Base-by-base conservation (phyloP, 768 basidiomycete species). In the Nidularia sp. region DNA sequence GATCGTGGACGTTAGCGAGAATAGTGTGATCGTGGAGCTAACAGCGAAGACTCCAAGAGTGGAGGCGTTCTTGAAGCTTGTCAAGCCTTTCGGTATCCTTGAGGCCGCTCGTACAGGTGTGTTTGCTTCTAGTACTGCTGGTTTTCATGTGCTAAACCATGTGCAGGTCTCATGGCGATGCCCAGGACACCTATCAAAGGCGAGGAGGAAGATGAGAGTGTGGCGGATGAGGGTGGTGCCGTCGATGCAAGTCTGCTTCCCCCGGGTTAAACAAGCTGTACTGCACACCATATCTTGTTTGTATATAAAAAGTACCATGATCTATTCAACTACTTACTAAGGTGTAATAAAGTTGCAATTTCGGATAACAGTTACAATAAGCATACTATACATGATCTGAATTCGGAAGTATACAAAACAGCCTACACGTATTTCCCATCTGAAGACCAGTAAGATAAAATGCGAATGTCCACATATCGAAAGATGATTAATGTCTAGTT, bases 121-220 rank as follows among this genome's bases (percentile, higher is more conserved):
- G 82, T 74, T 8, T 7, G 34, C 53, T 48, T 47, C 13, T 54
- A 32, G 41, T 31, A 43, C 48, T 25, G 46, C 32, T 31, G 13
- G 33, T 34, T 42, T 46, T 31, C 53, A 56, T 29, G 55, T 42
- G 25, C 15, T 51, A 34, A 49, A 31, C 47, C 12, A 45, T 48
- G 48, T 34, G n/a, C 4, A 96, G 95, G 95, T 64, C 72, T 91
- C 36, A 99, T 99, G 96, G 95, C 91, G 5, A 97, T 99, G 90
- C 97, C 97, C 3, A 83, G 97, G 55, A 97, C 97, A 4, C 95
- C 96, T 2, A 89, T 98, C 62, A 72, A 77, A 1, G 84, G 84
- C 4, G 84, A 84, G 5, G 84, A 83, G 10, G 86, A 84, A 10
- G 74, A 77, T 9, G 65, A 59, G 3, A 52, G 61, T 4, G 66